Conservation (phyloP, 257 asterid genomes). For the Nicotiana attenuata region DNA sequence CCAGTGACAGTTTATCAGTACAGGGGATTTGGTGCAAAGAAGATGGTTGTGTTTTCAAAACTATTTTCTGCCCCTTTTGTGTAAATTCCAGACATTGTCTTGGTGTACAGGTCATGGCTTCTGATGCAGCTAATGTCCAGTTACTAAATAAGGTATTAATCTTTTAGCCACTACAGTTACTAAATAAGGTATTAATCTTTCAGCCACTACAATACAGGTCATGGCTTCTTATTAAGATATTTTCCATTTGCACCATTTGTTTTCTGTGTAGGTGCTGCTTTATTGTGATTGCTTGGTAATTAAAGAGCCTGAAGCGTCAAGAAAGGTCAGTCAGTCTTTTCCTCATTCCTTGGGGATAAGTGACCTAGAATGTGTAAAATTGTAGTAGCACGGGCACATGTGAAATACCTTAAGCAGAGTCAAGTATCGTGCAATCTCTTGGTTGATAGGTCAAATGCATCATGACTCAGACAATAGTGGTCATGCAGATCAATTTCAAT, state of each 20-base stretch:
- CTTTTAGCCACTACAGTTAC: conserved; percentile 22
- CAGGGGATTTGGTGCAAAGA: conserved; percentile 93
- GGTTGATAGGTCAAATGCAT: not conserved
- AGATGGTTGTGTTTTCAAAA: conserved; percentile 87
- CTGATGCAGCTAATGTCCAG: conserved; percentile 59
- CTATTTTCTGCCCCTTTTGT: conserved; percentile 79
- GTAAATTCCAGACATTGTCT: conserved; percentile 45
- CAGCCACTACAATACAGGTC: not conserved
- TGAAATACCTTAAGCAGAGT: not conserved
- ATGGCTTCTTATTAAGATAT: not conserved
- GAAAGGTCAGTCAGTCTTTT: conserved; percentile 35
- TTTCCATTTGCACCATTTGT: conserved; percentile 7
- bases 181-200: conserved; percentile 55
- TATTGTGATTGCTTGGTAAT: conserved; percentile 47
- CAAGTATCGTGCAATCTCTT: not conserved
- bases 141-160: conserved; percentile 71
- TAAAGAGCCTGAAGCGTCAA: conserved; percentile 30
- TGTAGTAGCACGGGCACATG: not conserved
- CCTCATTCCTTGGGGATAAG: not conserved
- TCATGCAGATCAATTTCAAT: not conserved
- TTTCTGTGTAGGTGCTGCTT: conserved; percentile 51
- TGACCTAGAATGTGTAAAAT: not conserved
- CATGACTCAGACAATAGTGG: not conserved
- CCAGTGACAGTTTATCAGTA: conserved; percentile 38
- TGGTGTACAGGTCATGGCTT: conserved; percentile 85